These are phyloP conservation scores for Vachellia collinsii DNA, from an alignment of 306 rosid species.

Conservation along the genomic window DNA sequence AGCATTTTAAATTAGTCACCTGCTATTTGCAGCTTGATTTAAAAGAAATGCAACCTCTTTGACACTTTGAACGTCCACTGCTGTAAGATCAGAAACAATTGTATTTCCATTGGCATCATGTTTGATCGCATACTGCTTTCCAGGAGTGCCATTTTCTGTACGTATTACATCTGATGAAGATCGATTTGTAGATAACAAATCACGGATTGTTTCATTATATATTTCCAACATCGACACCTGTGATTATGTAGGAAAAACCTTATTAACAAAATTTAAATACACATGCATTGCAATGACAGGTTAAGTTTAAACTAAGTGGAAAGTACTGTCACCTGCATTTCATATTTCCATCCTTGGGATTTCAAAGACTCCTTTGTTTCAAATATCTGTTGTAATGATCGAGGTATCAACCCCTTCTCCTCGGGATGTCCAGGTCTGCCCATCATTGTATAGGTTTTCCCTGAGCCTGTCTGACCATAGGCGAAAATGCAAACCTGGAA, in stretches of 20 bases:
- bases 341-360: slow-evolving; percentile 97
- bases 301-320: slow-evolving; percentile 24
- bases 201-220: slow-evolving; percentile 91
- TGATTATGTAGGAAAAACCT: slow-evolving; percentile 1
- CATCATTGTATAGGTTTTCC: slow-evolving; percentile 99
- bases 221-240: slow-evolving; percentile 99
- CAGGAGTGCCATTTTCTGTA: slow-evolving; percentile 66
- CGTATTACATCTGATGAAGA: slow-evolving; percentile 49
- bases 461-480: slow-evolving; percentile 97
- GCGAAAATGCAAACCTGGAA: slow-evolving; percentile 97
- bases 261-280: slow-evolving; percentile 6
- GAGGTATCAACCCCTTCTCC: slow-evolving; percentile 91
- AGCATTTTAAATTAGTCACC: slow-evolving; percentile 50
- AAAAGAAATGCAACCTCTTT: slow-evolving; percentile 89
- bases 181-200: slow-evolving; percentile 71
- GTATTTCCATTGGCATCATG: slow-evolving; percentile 86
- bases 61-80: slow-evolving; percentile 87
- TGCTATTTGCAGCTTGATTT: slow-evolving; percentile 88
- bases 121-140: slow-evolving; percentile 85
- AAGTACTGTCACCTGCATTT: slow-evolving; percentile 78
- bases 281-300: neutral
- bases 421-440: slow-evolving; percentile 82
- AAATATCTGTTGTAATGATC: slow-evolving; percentile 90
- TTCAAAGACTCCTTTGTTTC: slow-evolving; percentile 72
- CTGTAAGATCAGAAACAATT: slow-evolving; percentile 85